Evolutionary conservation across 2,329 filamentous ascomycete species (phyloP).

Genomic region (Penicillium sp.): DNA sequence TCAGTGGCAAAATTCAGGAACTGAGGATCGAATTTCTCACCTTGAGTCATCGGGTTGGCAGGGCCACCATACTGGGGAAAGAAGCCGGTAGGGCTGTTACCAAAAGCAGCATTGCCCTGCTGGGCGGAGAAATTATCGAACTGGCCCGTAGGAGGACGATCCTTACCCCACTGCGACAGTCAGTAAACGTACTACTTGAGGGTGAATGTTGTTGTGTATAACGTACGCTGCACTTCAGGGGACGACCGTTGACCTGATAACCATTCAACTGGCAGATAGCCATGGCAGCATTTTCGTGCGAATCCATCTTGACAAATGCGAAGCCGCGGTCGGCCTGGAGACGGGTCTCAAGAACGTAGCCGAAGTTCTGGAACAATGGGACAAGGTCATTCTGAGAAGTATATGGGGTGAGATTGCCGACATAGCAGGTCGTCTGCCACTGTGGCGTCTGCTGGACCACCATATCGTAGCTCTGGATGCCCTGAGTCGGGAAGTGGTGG

Average conservation of each 20-base stretch:
- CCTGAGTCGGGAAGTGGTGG: conserved; percentile 96
- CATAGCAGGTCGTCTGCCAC: conserved; percentile 98
- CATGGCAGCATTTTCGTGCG: conserved; percentile 95
- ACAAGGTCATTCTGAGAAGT: conserved; percentile 94
- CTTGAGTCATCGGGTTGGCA: conserved; percentile 56
- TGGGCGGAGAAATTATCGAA: conserved; percentile 81
- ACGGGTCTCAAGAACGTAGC: conserved; percentile 91
- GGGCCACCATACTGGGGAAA: conserved; percentile 91
- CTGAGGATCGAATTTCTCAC: conserved; percentile 24
- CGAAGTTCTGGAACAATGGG: conserved; percentile 98
- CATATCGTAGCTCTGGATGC: conserved; percentile 96
- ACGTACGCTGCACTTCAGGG: conserved; percentile 97
- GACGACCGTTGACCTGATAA: conserved; percentile 95
- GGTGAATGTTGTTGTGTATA: conserved; percentile 12
- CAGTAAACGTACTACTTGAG: conserved; percentile 22
- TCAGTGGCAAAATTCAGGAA: conserved; percentile 7
- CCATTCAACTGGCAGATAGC: conserved; percentile 96
- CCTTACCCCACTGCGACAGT: conserved; percentile 82
- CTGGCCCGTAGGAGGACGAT: conserved; percentile 80
- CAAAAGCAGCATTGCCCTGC: conserved; percentile 60
- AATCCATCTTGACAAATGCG: conserved; percentile 99
- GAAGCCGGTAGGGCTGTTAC: conserved; percentile 72
- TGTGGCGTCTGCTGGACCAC: conserved; percentile 88
- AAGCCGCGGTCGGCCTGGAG: conserved; percentile 98
- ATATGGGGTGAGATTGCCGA: conserved; percentile 95